Evolutionary conservation across 768 basidiomycete species (phyloP).

Genomic region (Fomitopsis serialis): DNA sequence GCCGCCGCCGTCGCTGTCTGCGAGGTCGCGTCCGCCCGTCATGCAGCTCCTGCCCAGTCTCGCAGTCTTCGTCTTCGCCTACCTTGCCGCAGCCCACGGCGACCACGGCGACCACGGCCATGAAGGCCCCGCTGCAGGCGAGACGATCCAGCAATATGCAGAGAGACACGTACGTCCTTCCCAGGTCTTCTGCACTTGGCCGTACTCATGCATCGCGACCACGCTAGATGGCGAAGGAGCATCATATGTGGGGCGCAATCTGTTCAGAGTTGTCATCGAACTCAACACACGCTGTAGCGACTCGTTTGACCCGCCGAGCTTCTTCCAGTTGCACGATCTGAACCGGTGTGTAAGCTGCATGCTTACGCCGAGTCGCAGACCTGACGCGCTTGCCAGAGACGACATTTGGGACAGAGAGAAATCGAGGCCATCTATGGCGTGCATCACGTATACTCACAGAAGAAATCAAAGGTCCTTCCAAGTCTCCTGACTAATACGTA

Average conservation of each 20-base stretch:
- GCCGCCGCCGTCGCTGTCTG: not conserved
- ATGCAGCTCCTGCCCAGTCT: slow-evolving; percentile 48
- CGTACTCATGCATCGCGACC: not conserved
- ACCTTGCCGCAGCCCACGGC: slow-evolving; percentile 47
- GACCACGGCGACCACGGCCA: slow-evolving; percentile 59
- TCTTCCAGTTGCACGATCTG: slow-evolving; percentile 95
- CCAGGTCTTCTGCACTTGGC: not conserved
- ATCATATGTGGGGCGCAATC: slow-evolving; percentile 60
- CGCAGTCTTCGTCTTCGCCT: slow-evolving; percentile 28
- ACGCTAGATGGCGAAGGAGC: slow-evolving; percentile 79
- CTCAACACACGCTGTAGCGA: slow-evolving; percentile 43
- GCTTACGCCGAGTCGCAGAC: no score
- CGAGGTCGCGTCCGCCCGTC: not conserved
- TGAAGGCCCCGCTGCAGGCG: slow-evolving; percentile 42
- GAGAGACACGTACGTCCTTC: slow-evolving; percentile 75
- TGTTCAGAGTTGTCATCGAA: not conserved
- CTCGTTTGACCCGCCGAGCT: slow-evolving; percentile 77
- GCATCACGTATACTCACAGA: slow-evolving; percentile 85
- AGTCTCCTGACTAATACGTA: not conserved
- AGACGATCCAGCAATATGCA: slow-evolving; percentile 80
- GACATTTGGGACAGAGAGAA: slow-evolving; percentile 77
- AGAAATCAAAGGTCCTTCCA: slow-evolving; percentile 58
- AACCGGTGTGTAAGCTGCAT: slow-evolving; percentile 50
- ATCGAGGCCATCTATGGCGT: slow-evolving; percentile 96
- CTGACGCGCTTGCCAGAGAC: slow-evolving; percentile 40